Base-by-base conservation (phyloP, 2,329 filamentous ascomycete species). In the Xylaria sp. region DNA sequence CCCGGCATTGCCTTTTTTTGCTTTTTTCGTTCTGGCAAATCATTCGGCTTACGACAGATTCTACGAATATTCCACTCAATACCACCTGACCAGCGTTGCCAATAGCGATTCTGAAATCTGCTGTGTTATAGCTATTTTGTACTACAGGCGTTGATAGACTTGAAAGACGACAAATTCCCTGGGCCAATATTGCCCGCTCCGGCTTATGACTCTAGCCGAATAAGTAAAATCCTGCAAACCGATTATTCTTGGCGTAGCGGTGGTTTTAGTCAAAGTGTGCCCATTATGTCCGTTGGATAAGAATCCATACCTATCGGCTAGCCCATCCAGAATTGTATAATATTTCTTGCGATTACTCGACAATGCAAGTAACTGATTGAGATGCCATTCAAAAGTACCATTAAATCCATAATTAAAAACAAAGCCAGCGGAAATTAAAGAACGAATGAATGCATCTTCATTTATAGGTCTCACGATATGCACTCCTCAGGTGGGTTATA, bases 111-210 rank as follows among this genome's bases (percentile, higher is more conserved):
- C 36, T 34, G 8, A 42, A 24, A 61, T 57, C 51, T 56, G 64
- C 61, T 34, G 24, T 45, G 36, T 61, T 54, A 51, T 24, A 19
- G 45, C 21, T 60, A 61, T 67, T 64, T 61, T 68, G 58, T 68
- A 68, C 50, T 56, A 64, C 59, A 59, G 17, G 24, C 55, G 58
- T 57, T 62, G 47, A 65, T 69, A 60, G 61, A 62, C 30, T 36
- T 48, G 32, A 57, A 57, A 39, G 21, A 61, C 17, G 11, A 53
- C 50, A 32, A 45, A 34, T 45, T 45, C 17, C 55, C 14, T n/a
- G 12, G 63, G 45, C 39, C n/a, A 9, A 50, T 21, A 36, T 2
- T 24, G 14, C 32, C 24, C 27, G 54, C n/a, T n/a, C 11, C 21
- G 39, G 9, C 39, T 39, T 61, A 53, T 50, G 54, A 53, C 39